phyloP scores from a whole-genome alignment of 2,329 filamentous ascomycete species.

The Incumbomyces delicatus region DNA sequence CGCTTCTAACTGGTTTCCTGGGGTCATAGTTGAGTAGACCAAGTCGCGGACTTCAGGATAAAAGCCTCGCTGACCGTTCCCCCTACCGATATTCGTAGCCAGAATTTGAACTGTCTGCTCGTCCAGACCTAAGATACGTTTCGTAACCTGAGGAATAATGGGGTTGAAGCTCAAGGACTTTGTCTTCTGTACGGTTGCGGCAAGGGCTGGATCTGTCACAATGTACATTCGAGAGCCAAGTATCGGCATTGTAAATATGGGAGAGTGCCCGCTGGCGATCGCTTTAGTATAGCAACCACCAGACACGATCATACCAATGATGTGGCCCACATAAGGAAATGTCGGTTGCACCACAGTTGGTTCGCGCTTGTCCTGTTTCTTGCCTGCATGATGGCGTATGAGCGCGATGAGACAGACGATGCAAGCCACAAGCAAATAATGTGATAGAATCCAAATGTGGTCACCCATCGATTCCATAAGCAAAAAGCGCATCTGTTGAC shows the following conservation, averaged over 20 bases:
- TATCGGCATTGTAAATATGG: conserved; percentile 1
- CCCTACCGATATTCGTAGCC: not conserved
- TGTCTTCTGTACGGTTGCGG: not conserved
- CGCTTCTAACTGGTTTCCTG: not conserved
- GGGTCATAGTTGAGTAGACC: not conserved
- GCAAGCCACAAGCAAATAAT: too few relatives aligned
- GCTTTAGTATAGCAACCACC: not conserved
- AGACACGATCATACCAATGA: not conserved
- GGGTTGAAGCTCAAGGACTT: not conserved
- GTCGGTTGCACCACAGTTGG: not conserved
- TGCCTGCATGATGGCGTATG: conserved; percentile 7
- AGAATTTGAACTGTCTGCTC: not conserved
- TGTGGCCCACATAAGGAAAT: not conserved
- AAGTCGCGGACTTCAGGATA: not conserved
- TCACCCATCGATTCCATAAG: too few relatives aligned
- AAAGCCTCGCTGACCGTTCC: not conserved
- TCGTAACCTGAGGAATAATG: not conserved
- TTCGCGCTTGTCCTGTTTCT: not conserved
- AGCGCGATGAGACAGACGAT: too few relatives aligned
- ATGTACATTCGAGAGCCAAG: not conserved
- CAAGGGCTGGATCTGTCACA: not conserved
- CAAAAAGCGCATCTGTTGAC: too few relatives aligned
- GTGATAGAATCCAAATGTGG: too few relatives aligned
- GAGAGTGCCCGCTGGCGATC: not conserved
- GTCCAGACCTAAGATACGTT: conserved; percentile 1